Base-by-base conservation (phyloP, 768 basidiomycete species). In the Suillus subaureus region DNA sequence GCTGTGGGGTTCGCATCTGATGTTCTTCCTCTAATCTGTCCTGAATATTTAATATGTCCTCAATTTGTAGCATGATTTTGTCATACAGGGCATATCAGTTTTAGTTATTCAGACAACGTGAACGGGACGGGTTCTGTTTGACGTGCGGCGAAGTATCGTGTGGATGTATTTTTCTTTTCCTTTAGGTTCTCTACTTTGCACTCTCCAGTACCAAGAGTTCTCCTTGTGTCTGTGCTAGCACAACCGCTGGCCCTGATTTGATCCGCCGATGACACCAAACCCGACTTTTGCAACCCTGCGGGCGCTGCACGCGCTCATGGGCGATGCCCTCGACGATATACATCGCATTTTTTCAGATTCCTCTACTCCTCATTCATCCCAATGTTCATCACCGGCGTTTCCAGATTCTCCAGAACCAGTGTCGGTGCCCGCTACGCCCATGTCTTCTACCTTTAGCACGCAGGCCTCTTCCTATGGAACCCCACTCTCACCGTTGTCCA, bases 321-420 rank as follows among this genome's bases (percentile, higher is more conserved):
- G 86, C 70, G 81, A 88, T 68, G 89, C 90, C 31, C 77, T 92
- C 67, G 83, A 87, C 75, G 88, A 90, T 69, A 88, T 92, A 18
- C 86, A 91, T 74, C 79, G 78, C 61, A 78, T 89, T 61, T 91
- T 88, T 72, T 73, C 78, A 35, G 72, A 73, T 18, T 62, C 75
- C 23, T 62, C 68, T 12, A 56, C 66, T 18, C 64, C 65, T 6
- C 68, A 68, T 43, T 54, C 69, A 2, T 72, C 70, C 0, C 69
- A 47, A 7, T 66, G 60, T 31, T 69, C 72, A 7, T 74, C 70
- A 1, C 68, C 70, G 23, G 68, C 67, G 33, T 69, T 65, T 47
- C 61, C 67, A 26, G 64, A 66, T 65, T 79, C 79, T 15, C 77
- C 80, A 9, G 75, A 73, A 47, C 74, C 72, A 5, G 35, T 73